phyloP scores from a whole-genome alignment of 1,284 basidiomycete genomes.

The Earliella scabrosa region DNA sequence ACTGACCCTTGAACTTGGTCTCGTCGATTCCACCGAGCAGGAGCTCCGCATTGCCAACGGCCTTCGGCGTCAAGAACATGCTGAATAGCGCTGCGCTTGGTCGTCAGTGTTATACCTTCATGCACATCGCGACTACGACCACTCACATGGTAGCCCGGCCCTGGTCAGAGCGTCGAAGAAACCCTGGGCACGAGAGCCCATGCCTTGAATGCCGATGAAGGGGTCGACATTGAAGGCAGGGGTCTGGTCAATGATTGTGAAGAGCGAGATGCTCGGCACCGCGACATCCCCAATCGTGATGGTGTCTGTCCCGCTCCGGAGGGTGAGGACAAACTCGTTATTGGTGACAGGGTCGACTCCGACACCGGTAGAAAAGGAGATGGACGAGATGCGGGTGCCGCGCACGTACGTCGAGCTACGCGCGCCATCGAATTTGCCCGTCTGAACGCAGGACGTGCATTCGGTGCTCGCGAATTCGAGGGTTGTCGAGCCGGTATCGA shows the following conservation, averaged over 20 bases:
- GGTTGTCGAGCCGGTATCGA: slow-evolving; percentile 55
- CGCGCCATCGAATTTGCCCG: slow-evolving; percentile 50
- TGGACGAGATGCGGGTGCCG: slow-evolving; percentile 41
- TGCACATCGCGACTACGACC: neutral
- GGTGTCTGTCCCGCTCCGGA: slow-evolving; percentile 48
- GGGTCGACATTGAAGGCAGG: slow-evolving; percentile 53
- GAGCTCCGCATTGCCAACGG: slow-evolving; percentile 54
- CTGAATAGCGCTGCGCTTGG: slow-evolving; percentile 50
- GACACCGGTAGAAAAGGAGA: slow-evolving; percentile 57
- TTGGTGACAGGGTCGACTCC: slow-evolving; percentile 59
- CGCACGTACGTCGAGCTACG: slow-evolving; percentile 56
- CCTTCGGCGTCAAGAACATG: slow-evolving; percentile 52
- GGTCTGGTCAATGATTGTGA: slow-evolving; percentile 56
- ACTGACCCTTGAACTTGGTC: slow-evolving; percentile 51
- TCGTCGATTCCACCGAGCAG: slow-evolving; percentile 57
- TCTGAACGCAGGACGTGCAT: slow-evolving; percentile 48
- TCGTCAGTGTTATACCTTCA: neutral
- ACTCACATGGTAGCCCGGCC: slow-evolving; percentile 53
- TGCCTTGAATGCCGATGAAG: slow-evolving; percentile 59
- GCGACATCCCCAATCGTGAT: slow-evolving; percentile 50
- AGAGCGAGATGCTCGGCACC: slow-evolving; percentile 43
- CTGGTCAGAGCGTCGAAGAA: slow-evolving; percentile 50
- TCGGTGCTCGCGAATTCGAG: slow-evolving; percentile 56
- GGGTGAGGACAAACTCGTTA: slow-evolving; percentile 46
- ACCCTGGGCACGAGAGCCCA: slow-evolving; percentile 50